Percentiles rank a stretch among this genome's conserved stretches.
Conservation (phyloP, 305 asterid genomes). For the Solanum aculeatissimum region DNA sequence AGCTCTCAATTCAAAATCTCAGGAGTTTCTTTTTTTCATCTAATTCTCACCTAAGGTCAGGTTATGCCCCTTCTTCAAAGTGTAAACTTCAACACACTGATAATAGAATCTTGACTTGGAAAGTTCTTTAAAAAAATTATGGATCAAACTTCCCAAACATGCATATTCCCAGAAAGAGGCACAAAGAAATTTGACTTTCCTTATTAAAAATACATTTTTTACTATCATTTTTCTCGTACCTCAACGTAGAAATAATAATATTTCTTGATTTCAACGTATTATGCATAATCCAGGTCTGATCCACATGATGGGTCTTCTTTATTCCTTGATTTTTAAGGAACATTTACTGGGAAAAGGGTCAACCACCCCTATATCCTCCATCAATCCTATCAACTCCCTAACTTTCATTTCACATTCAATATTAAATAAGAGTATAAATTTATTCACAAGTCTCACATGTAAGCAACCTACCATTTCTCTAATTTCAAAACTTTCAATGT, state of each 20-base stretch:
- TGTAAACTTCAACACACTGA: not conserved
- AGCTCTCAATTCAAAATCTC: too few relatives aligned
- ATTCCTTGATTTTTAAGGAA: slow-evolving; percentile 64
- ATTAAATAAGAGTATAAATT: slow-evolving; percentile 18
- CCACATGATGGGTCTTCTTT: slow-evolving; percentile 36
- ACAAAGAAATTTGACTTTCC: not conserved
- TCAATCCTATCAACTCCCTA: not conserved
- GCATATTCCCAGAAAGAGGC: not conserved
- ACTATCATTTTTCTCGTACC: not conserved
- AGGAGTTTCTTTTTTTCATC: too few relatives aligned
- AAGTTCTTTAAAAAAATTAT: not conserved
- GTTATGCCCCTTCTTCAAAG: not conserved
- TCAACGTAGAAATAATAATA: not conserved
- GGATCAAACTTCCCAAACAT: not conserved
- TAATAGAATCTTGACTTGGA: not conserved
- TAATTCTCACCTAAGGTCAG: too few relatives aligned
- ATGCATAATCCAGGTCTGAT: slow-evolving; percentile 34
- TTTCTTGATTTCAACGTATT: slow-evolving; percentile 3
- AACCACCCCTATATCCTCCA: slow-evolving; percentile 10
- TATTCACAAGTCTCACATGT: slow-evolving; percentile 36
- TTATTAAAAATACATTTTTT: not conserved
- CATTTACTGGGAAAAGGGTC: slow-evolving; percentile 44
- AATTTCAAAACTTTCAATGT: too few relatives aligned
- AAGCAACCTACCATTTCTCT: slow-evolving; percentile 19
- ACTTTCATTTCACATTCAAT: slow-evolving; percentile 5